Base-by-base conservation (phyloP, 2,329 filamentous ascomycete species). In the Rasamsonia emersonii region DNA sequence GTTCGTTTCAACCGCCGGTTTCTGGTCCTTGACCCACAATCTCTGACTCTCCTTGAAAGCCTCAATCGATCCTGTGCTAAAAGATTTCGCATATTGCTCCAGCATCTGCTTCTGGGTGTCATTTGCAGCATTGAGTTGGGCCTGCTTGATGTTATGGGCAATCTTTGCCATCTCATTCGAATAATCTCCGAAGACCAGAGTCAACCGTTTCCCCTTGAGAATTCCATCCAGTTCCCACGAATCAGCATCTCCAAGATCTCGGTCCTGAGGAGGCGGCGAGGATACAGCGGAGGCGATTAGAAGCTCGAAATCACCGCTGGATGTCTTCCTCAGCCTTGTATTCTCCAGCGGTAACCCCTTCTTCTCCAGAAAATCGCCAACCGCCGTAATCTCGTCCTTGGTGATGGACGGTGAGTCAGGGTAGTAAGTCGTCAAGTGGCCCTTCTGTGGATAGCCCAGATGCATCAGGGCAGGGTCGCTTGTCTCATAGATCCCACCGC, bases 391-490 rank as follows among this genome's bases (percentile, higher is more conserved):
- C 53, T 89, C 84, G 19, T 70, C 67, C 58, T 86, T 77, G 23
- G 77, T 84, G 50, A 91, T 86, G 26, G 68, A 64, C 5, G 79
- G 68, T 4, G 82, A 86, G 41, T 84, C 73, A 1, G 83, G 84
- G 54, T 89, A 91, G 58, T 89, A 91, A 1, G 79, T 82, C 3
- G 81, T 85, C 71, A 86, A 71, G 56, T 89, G 82, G 18, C 82
- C 82, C 18, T 77, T 69, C 20, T 83, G 79, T 1, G 76, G 69
- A 53, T 82, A 88, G 24, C 84, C 84, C 16, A 91, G 63, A 48
- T 88, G 80, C 70, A 89, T 76, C 41, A 82, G 64, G 10, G 71
- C 71, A 18, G 73, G 65, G 39, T 76, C 71, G 37, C 72, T 64
- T 17, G 74, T 72, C 43, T 79, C 77, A 53, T 86, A 89, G 36